Base-by-base conservation (phyloP, 495 filamentous ascomycete species). In the Aspergillus coremiiformis region DNA sequence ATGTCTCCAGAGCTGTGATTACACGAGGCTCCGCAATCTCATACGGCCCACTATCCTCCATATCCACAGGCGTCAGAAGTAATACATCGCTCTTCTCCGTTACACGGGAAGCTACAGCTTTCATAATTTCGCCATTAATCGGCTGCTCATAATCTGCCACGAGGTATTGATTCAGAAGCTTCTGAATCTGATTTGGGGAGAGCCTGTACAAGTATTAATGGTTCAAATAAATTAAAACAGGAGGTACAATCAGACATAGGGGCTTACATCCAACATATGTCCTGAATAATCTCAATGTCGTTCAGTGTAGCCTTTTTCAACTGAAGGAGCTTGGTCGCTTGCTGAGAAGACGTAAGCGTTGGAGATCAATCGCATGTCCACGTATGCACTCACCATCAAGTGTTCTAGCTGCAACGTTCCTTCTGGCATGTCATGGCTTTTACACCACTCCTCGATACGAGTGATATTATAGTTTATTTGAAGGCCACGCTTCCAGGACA, bases 391-490 rank as follows among this genome's bases (percentile, higher is more conserved):
- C 75, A 87, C 85, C 94, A 97, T 99, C 51, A 99, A 78, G 78
- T 99, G 94, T 77, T 99, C 94, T 42, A 99, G 80, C 72, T 97
- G 90, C 49, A 99, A 77, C 42, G 91, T 97, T 27, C 94, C 94
- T 71, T 97, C 92, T 5, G 94, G 94, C 91, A 99, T 96, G 61
- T 97, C 94, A 68, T 99, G 94, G 63, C 90, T 95, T 80, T 99
- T 99, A 72, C 94, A 99, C 94, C 94, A 99, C 72, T 99, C 94
- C 69, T 99, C 94, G 50, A 99, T 97, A 26, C 94, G 82, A 21
- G 94, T 99, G 65, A 99, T 99, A 71, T 99, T 97, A 76, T 99
- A 99, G 71, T 99, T 99, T 72, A 99, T 99, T 74, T 99, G 94
- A 43, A 99, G 76, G 52, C 94, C 94, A 66, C 94, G 86, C 76